Percentiles rank a stretch among this genome's conserved stretches.
Conservation (phyloP, 2,329 filamentous ascomycete genomes). For the Aspergillus felis region DNA sequence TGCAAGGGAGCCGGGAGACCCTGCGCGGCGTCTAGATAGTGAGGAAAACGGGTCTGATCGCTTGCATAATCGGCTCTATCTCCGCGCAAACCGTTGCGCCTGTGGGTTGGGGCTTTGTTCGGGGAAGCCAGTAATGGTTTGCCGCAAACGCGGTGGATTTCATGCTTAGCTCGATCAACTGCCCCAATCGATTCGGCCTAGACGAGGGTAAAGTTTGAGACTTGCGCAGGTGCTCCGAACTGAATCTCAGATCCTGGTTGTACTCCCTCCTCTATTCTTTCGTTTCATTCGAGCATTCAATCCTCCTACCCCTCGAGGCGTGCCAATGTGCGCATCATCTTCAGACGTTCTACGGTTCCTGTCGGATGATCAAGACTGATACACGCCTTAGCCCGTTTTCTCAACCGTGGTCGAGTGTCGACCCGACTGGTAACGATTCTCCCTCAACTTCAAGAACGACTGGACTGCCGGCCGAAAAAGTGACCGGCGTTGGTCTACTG, state of each 20-base stretch:
- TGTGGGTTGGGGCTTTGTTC: conserved; percentile 21
- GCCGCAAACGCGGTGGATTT: conserved; percentile 26
- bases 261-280: conserved; percentile 4
- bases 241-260: conserved; percentile 13
- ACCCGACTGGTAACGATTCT: conserved; percentile 14
- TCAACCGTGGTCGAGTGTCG: conserved; percentile 29
- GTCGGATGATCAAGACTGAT: conserved; percentile 29
- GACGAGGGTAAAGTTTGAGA: conserved; percentile 19
- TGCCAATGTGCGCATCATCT: conserved; percentile 33
- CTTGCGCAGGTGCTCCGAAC: conserved; percentile 23
- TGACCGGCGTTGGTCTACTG: conserved; percentile 13
- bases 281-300: neutral
- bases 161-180: conserved; percentile 19
- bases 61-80: conserved; percentile 35
- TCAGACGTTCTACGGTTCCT: conserved; percentile 22
- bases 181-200: conserved; percentile 18
- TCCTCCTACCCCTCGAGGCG: conserved; percentile 1
- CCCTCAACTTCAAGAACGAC: neutral
- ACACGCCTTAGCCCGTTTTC: conserved; percentile 20
- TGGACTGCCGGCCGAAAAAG: conserved; percentile 18
- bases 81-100: conserved; percentile 22
- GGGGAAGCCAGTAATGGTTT: conserved; percentile 21
- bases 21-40: conserved; percentile 19
- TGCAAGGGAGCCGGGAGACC: conserved; percentile 15
- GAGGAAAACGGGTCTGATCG: conserved; percentile 23